Evolutionary conservation across 768 basidiomycete species (phyloP), one percentile per base, ranked within the genome.

Genomic region (Suillus hirtellus): DNA sequence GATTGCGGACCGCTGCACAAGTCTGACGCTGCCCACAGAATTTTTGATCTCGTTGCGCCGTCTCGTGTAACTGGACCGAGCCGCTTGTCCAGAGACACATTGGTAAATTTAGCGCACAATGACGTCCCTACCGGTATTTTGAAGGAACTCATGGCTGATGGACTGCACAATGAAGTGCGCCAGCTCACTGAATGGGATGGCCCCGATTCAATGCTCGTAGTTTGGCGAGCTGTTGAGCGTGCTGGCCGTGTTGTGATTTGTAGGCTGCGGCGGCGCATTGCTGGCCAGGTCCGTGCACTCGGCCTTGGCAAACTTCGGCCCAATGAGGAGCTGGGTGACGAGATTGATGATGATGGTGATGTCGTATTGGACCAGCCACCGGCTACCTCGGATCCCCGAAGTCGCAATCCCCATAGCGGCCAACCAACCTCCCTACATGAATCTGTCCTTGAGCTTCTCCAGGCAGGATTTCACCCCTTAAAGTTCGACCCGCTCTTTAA

Each of bases 381-480:
- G 10, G 68, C 69, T 52, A 53, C 55, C n/a, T 0, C 21, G 31
- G 46, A 15, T 31, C 17, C 43, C 34, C 47, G 40, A 27, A 50
- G 62, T 11, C 68, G 67, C 21, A 65, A 65, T 14, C 55, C 38
- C 10, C 59, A 34, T 17, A 71, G 73, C 60, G 75, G 72, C 0
- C 63, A 72, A 4, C 75, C 76, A 42, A 12, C 68, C 0, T 65
- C 62, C 1, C 61, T 77, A 0, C 64, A 76, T 63, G 89, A 89
- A 70, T 63, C 64, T 1, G 77, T 81, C 0, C n/a, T 89, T 15
- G 86, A 88, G 59, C 70, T 90, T 1, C 66, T 93, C 1, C 86
- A 89, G 62, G 81, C 89, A 2, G 90, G 89, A 0, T 93, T 92
- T 63, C 73, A 79, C 43, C 90, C 90, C 0, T 49, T 68, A 2